phyloP scores from a whole-genome alignment of 2,329 filamentous ascomycete species.

The Aspergillus vadensis region DNA sequence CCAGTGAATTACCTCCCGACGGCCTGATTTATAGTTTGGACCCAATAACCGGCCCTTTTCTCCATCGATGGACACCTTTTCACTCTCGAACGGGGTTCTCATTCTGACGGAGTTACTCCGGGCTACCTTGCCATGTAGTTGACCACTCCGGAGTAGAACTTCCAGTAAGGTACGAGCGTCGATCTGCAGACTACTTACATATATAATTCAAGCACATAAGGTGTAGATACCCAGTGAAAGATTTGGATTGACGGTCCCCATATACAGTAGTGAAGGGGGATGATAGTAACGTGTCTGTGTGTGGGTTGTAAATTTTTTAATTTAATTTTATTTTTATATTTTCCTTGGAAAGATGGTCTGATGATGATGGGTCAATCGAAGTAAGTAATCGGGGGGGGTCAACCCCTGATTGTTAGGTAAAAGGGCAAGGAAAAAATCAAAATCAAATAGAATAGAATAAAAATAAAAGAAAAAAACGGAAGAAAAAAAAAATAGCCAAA shows the following conservation, averaged over 20 bases:
- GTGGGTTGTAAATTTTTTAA: neutral
- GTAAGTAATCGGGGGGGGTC: neutral
- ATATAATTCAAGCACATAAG: neutral
- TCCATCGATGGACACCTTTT: conserved; percentile 4
- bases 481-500: neutral
- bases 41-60: conserved; percentile 1
- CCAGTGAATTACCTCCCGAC: neutral
- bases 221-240: neutral
- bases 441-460: neutral
- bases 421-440: neutral
- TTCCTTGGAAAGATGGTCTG: neutral
- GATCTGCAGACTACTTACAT: conserved; percentile 1
- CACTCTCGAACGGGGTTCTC: neutral
- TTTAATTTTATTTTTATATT: too few relatives aligned
- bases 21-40: conserved; percentile 7
- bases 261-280: too few relatives aligned
- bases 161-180: neutral
- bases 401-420: conserved; percentile 7
- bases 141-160: neutral
- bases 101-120: conserved; percentile 7
- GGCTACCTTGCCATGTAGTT: neutral
- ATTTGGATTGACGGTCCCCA: too few relatives aligned
- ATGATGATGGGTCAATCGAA: conserved; percentile 5
- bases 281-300: neutral
- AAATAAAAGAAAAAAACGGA: neutral